phyloP scores from a whole-genome alignment of 1,284 basidiomycete genomes.

The Puccinia novopanici region DNA sequence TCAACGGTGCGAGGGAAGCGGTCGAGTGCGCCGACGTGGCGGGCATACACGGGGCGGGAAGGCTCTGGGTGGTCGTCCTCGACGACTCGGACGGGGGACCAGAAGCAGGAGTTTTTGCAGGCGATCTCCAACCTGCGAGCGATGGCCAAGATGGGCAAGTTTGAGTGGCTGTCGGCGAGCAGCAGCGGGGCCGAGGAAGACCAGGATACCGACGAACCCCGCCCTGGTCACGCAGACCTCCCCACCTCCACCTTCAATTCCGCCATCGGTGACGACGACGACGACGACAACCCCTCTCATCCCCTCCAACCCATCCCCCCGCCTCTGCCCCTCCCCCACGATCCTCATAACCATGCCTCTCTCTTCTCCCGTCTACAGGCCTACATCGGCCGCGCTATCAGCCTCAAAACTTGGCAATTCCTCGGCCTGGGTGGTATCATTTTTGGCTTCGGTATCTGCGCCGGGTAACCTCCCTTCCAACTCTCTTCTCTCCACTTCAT shows the following conservation, averaged over 20 bases:
- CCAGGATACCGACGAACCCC: slow-evolving; percentile 22
- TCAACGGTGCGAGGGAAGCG: neutral
- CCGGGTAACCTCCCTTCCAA: neutral
- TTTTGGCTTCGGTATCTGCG: slow-evolving; percentile 37
- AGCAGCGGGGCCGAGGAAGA: slow-evolving; percentile 22
- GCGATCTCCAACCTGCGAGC: slow-evolving; percentile 24
- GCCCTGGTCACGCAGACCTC: slow-evolving; percentile 30
- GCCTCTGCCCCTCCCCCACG: neutral
- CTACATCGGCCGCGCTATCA: slow-evolving; percentile 7
- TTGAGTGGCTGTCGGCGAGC: slow-evolving; percentile 22
- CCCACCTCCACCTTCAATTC: slow-evolving; percentile 40
- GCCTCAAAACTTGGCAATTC: slow-evolving; percentile 44
- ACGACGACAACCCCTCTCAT: neutral
- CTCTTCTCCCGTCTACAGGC: neutral
- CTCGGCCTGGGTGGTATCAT: slow-evolving; percentile 37
- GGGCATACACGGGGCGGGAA: slow-evolving; percentile 17
- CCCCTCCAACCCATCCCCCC: neutral
- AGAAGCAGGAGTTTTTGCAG: slow-evolving; percentile 27
- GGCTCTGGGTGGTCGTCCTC: neutral
- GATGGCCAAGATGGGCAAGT: slow-evolving; percentile 23
- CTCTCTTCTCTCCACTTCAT: neutral
- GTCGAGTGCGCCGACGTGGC: slow-evolving; percentile 25
- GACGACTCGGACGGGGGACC: neutral
- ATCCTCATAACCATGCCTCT: neutral
- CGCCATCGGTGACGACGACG: neutral